Base-by-base conservation (phyloP, 331 rosid genomes). In the Phaseolus coccineus region DNA sequence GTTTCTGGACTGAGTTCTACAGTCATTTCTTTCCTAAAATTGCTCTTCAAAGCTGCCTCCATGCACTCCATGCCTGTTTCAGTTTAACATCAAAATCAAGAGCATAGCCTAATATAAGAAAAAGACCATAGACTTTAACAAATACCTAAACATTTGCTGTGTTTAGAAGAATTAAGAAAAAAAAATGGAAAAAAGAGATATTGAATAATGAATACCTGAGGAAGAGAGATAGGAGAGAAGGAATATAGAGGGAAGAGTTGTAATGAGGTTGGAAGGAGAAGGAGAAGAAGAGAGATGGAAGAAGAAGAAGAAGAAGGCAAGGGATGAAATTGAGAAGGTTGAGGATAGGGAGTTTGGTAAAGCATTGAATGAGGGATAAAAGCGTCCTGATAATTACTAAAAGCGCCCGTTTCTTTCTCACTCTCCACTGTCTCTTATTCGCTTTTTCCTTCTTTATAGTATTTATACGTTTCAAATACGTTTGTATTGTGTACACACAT, bases 341-440 rank as follows among this genome's bases (percentile, higher is more conserved):
- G 79, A 82, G 81, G 88, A 72, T 52, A 91, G 87, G 68, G 87
- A 85, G 94, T 92, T 87, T 86, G 96, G 97, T 90, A 91, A 91
- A 87, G 95, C 95, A 92, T 87, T 95, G 89, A 93, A 92, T 87
- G 15, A 71, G 46, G 83, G 73, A 28, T 52, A 64, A 71, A 79
- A 79, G 47, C 81, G 86, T 87, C 89, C 83, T 74, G 6, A 12
- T 39, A n/a, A 9, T 64, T 64, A 7, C 30, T 9, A 16, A 33
- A 65, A 16, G 65, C 65, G 2, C 11, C 28, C 53, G 19, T 61
- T 25, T 82, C 82, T 25, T 73, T 25, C 50, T 53, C 56, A 28
- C 72, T 37, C 46, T 64, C 73, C 64, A 56, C 25, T 1, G 2
- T 46, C 25, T 6, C 61, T n/a, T 33, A 24, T 28, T 59, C 80